phyloP scores from a whole-genome alignment of 495 filamentous ascomycete genomes.

The Neurospora sp. region DNA sequence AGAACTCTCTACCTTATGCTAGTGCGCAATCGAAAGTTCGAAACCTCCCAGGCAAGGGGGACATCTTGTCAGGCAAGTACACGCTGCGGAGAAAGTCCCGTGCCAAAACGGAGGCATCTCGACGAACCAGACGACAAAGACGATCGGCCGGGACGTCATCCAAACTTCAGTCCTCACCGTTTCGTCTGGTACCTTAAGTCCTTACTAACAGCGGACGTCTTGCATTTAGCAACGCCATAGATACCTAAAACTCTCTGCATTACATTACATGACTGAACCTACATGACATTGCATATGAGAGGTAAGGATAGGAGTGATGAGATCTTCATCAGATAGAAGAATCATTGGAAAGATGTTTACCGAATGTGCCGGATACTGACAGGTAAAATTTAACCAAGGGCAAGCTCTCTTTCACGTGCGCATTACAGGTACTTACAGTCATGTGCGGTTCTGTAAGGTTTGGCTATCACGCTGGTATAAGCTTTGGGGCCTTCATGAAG shows the following conservation, averaged over 20 bases:
- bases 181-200: neutral
- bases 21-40: neutral
- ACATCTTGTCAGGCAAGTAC: neutral
- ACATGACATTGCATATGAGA: neutral
- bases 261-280: neutral
- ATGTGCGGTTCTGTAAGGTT: neutral
- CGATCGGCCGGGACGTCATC: neutral
- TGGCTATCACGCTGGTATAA: neutral
- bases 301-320: neutral
- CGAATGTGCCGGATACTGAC: neutral
- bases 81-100: neutral
- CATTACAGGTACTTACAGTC: neutral
- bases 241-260: neutral
- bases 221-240: neutral
- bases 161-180: neutral
- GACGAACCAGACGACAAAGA: neutral
- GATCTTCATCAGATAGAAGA: neutral
- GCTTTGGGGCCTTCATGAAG: neutral
- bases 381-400: neutral
- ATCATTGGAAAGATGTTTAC: neutral
- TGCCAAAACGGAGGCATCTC: neutral
- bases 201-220: neutral
- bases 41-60: neutral
- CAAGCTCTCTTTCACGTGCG: neutral
- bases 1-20: neutral